Conservation (phyloP, 2,329 filamentous ascomycete genomes). For the Pseudogymnoascus sp. region DNA sequence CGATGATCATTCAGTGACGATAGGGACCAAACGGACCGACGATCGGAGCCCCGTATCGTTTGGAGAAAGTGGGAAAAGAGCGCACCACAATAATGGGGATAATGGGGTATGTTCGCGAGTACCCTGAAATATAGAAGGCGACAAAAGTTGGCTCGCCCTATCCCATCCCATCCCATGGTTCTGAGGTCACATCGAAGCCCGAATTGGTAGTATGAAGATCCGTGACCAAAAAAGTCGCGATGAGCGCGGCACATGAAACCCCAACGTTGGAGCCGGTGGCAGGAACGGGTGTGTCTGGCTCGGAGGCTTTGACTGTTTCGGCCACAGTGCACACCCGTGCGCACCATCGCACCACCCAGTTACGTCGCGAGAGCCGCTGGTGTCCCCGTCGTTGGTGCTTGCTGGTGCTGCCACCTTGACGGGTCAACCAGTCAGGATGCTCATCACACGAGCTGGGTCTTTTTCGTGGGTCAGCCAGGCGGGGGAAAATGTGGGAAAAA, state of each 20-base stretch:
- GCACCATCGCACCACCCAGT: background rate
- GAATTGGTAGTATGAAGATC: background rate
- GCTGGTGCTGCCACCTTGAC: constrained; percentile 5
- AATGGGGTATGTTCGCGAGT: no score
- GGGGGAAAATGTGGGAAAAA: background rate
- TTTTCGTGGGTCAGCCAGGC: background rate
- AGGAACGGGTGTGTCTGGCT: constrained; percentile 4
- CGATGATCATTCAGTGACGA: background rate
- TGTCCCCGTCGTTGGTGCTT: constrained; percentile 2
- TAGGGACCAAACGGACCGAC: constrained; percentile 4
- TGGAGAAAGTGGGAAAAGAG: background rate
- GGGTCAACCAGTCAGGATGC: background rate
- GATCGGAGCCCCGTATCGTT: background rate
- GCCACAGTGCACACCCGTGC: background rate
- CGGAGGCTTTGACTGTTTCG: constrained; percentile 8
- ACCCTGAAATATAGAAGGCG: background rate
- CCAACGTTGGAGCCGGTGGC: background rate
- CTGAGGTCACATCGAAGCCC: background rate
- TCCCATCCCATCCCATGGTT: background rate
- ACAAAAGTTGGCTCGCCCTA: background rate
- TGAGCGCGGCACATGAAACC: constrained; percentile 7
- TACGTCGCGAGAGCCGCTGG: background rate
- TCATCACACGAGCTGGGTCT: background rate
- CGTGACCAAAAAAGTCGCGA: constrained; percentile 3
- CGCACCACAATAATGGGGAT: constrained; percentile 3